Conservation (phyloP, 2,329 filamentous ascomycete genomes). For the Diplodia sapinea region DNA sequence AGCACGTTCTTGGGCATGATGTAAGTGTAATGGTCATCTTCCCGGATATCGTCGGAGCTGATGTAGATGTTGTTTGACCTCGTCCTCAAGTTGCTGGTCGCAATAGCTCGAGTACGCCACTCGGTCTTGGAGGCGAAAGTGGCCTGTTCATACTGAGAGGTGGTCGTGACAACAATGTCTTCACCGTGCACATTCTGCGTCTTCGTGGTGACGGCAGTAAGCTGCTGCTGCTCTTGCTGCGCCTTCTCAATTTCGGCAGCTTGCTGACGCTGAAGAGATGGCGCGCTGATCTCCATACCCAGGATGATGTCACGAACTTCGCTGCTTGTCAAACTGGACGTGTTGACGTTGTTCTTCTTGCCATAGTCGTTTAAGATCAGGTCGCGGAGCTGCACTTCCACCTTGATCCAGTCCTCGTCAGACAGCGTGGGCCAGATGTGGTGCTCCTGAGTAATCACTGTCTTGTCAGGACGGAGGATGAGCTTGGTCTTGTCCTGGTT, state of each 20-base stretch:
- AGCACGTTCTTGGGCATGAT: slow-evolving; percentile 99
- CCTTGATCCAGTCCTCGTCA: slow-evolving; percentile 99
- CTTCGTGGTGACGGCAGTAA: slow-evolving; percentile 97
- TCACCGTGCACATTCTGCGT: slow-evolving; percentile 97
- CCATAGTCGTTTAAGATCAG: slow-evolving; percentile 97
- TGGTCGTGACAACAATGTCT: slow-evolving; percentile 97
- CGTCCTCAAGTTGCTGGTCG: slow-evolving; percentile 91
- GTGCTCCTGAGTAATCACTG: slow-evolving; percentile 96
- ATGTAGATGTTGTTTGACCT: slow-evolving; percentile 98
- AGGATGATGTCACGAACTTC: slow-evolving; percentile 98
- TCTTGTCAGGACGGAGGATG: slow-evolving; percentile 93
- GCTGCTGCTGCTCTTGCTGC: slow-evolving; percentile 92
- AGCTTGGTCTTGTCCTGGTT: slow-evolving; percentile 99
- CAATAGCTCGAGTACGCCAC: slow-evolving; percentile 96
- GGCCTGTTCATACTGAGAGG: slow-evolving; percentile 96
- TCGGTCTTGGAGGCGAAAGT: slow-evolving; percentile 98
- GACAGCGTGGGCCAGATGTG: slow-evolving; percentile 96
- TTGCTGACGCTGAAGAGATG: slow-evolving; percentile 97
- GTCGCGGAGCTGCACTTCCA: slow-evolving; percentile 95
- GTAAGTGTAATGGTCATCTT: slow-evolving; percentile 88
- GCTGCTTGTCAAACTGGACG: slow-evolving; percentile 91
- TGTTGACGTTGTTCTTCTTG: slow-evolving; percentile 99
- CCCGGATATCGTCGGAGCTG: slow-evolving; percentile 89
- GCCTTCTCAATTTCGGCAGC: slow-evolving; percentile 99
- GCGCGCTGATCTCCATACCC: slow-evolving; percentile 99